phyloP scores from a whole-genome alignment of 2,329 filamentous ascomycete genomes.

The Fusarium sp. region DNA sequence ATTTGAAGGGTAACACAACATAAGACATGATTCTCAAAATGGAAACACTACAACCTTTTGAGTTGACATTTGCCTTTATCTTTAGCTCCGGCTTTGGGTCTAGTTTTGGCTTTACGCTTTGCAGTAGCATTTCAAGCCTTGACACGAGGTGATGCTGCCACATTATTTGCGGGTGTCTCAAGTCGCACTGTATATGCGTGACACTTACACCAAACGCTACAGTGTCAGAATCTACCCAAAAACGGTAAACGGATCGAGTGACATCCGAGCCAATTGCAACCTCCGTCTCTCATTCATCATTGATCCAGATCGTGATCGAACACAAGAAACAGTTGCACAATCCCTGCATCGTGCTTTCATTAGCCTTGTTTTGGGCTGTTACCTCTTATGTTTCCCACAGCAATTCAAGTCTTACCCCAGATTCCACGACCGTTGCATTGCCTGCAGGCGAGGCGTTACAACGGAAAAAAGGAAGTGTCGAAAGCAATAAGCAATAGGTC shows the following conservation, averaged over 20 bases:
- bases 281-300: slow-evolving; percentile 15
- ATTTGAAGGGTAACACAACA: slow-evolving; percentile 2
- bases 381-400: background rate
- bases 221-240: slow-evolving; percentile 14
- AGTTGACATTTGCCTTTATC: slow-evolving; percentile 7
- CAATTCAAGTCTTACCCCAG: slow-evolving; percentile 30
- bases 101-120: slow-evolving; percentile 9
- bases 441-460: slow-evolving; percentile 5
- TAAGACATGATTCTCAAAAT: slow-evolving; percentile 20
- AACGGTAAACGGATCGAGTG: slow-evolving; percentile 19
- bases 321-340: slow-evolving; percentile 25
- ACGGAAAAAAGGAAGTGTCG: slow-evolving; percentile 1
- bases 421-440: slow-evolving; percentile 27
- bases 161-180: background rate
- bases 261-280: slow-evolving; percentile 34
- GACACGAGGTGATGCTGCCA: background rate
- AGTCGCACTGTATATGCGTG: slow-evolving; percentile 26
- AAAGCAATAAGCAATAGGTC: background rate
- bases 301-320: slow-evolving; percentile 37
- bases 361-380: slow-evolving; percentile 20
- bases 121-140: background rate
- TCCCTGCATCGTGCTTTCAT: slow-evolving; percentile 29
- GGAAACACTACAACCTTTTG: slow-evolving; percentile 25
- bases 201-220: background rate
- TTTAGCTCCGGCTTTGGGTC: background rate